Evolutionary conservation across 2,329 filamentous ascomycete genomes (phyloP).

Genomic region (Pseudofabraea citricarpa): DNA sequence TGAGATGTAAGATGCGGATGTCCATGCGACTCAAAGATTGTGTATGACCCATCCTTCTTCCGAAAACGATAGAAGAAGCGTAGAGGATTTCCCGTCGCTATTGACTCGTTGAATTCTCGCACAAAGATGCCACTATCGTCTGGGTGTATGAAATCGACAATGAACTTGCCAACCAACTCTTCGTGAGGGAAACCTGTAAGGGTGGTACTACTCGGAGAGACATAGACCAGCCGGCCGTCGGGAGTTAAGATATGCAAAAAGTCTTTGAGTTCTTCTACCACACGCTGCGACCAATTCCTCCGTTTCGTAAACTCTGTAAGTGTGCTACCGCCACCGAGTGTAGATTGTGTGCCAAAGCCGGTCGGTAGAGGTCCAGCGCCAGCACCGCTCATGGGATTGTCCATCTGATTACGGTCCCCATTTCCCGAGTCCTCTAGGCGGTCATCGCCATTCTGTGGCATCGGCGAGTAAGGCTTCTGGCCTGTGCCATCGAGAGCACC

Average conservation of each 20-base stretch:
- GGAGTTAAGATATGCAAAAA: constrained; percentile 83
- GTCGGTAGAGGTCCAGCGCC: constrained; percentile 27
- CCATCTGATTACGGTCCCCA: constrained; percentile 6
- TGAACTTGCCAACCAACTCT: constrained; percentile 68
- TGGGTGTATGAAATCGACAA: constrained; percentile 78
- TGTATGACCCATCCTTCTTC: constrained; percentile 67
- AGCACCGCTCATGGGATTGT: constrained; percentile 19
- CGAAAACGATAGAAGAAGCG: constrained; percentile 83
- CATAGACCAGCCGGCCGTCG: constrained; percentile 77
- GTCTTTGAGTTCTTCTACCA: constrained; percentile 86
- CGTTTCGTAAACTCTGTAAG: constrained; percentile 62
- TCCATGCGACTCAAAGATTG: constrained; percentile 86
- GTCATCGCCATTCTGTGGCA: constrained; percentile 13
- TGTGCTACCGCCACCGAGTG: constrained; percentile 39
- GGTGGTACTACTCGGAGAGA: constrained; percentile 70
- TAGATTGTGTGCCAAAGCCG: constrained; percentile 22
- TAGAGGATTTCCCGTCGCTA: constrained; percentile 72
- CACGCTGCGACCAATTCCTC: constrained; percentile 79
- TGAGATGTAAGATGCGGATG: constrained; percentile 79
- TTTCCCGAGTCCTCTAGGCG: constrained; percentile 10
- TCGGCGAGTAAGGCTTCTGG: constrained; percentile 24
- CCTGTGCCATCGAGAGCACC: constrained; percentile 21
- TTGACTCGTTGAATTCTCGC: constrained; percentile 84
- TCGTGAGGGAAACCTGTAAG: constrained; percentile 72
- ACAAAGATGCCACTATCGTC: constrained; percentile 82